phyloP scores from a whole-genome alignment of 2,329 filamentous ascomycete genomes.

The Colletotrichum orbiculare region DNA sequence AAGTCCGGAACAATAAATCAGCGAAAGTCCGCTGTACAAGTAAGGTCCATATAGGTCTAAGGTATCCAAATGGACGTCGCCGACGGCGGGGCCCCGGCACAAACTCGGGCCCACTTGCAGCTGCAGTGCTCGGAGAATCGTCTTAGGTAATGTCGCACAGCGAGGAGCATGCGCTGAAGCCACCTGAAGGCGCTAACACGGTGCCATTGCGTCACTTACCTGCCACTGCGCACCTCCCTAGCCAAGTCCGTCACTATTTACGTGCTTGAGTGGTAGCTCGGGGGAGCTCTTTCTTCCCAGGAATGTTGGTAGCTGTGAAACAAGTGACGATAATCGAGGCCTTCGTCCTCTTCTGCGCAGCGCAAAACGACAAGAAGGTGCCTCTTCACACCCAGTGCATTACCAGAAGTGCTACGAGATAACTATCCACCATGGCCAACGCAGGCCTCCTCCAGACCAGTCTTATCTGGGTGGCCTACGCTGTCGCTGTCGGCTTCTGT shows the following conservation, averaged over 20 bases:
- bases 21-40: not conserved
- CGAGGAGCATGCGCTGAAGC: not conserved
- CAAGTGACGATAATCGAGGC: conserved; percentile 23
- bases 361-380: conserved; percentile 20
- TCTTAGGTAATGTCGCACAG: no score
- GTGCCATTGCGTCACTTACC: conserved; percentile 22
- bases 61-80: no score
- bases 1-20: conserved; percentile 3
- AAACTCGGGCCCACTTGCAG: no score
- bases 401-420: not conserved
- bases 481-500: conserved; percentile 80
- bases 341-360: conserved; percentile 4
- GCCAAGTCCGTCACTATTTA: conserved; percentile 22
- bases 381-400: not conserved
- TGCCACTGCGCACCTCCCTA: not conserved
- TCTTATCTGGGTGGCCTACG: conserved; percentile 95
- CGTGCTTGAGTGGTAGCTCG: conserved; percentile 5
- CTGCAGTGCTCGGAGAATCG: no score
- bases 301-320: conserved; percentile 19
- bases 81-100: no score
- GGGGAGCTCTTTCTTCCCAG: conserved; percentile 19
- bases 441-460: conserved; percentile 81
- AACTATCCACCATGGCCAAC: conserved; percentile 47
- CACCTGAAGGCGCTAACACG: conserved; percentile 8
- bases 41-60: no score